phyloP scores from a whole-genome alignment of 371 early-diverging fungal species.

The Apophysomyces elegans region DNA sequence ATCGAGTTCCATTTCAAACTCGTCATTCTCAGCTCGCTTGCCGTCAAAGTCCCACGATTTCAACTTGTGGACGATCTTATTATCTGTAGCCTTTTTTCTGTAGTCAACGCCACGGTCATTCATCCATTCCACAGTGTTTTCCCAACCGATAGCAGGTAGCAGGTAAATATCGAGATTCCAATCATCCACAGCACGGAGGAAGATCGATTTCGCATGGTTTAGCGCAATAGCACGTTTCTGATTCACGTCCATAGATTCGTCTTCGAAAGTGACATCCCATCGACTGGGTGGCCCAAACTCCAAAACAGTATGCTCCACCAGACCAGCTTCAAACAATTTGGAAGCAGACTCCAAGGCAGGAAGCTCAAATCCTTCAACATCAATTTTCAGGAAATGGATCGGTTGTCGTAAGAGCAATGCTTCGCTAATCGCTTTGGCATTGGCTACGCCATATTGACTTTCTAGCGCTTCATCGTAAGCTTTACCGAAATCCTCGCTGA shows the following conservation, averaged over 20 bases:
- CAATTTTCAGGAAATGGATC: conserved; percentile 54
- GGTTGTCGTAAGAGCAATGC: conserved; percentile 39
- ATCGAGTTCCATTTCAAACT: conserved; percentile 47
- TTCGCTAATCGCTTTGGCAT: conserved; percentile 13
- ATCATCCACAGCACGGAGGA: conserved; percentile 26
- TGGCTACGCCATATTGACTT: conserved; percentile 4
- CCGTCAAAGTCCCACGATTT: conserved; percentile 51
- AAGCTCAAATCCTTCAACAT: conserved; percentile 54
- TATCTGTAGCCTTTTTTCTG: conserved; percentile 23
- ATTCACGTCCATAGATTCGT: conserved; percentile 10
- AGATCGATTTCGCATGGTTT: conserved; percentile 15
- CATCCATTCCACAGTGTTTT: conserved; percentile 42
- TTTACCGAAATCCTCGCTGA: conserved; percentile 31
- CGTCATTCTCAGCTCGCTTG: conserved; percentile 39
- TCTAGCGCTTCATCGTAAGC: conserved; percentile 32
- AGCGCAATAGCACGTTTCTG: conserved; percentile 30
- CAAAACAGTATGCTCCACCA: conserved; percentile 46
- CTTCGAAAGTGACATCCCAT: conserved; percentile 47
- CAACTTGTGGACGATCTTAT: conserved; percentile 40
- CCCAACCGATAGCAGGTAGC: conserved; percentile 49
- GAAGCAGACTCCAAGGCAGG: conserved; percentile 45
- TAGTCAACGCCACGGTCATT: conserved; percentile 30
- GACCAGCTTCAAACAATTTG: conserved; percentile 36
- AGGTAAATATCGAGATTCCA: conserved; percentile 48
- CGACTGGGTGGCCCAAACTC: conserved; percentile 53